Percentiles rank a stretch among this genome's conserved stretches.
Evolutionary conservation across 352 stramenopile genomes (phyloP).

Genomic region (Phytophthora cactorum): DNA sequence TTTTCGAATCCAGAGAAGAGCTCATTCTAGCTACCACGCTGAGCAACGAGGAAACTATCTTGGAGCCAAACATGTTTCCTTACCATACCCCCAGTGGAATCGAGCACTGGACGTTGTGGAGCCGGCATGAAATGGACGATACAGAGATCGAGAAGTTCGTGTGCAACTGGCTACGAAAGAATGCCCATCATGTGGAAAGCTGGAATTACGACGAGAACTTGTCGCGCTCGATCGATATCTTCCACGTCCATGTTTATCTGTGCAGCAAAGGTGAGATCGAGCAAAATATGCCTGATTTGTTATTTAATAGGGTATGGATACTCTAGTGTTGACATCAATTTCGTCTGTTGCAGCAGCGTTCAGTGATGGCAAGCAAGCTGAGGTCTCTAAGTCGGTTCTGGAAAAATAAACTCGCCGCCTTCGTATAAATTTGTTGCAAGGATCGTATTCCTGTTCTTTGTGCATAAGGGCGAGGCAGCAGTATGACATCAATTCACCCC

Average conservation of each 20-base stretch:
- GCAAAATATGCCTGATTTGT: too few relatives aligned
- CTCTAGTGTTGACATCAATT: neutral
- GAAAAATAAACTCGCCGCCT: too few relatives aligned
- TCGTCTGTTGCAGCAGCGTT: neutral
- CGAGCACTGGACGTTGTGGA: constrained; percentile 87
- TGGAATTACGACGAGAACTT: constrained; percentile 90
- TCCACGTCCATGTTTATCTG: constrained; percentile 87
- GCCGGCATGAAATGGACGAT: constrained; percentile 65
- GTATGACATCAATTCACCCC: too few relatives aligned
- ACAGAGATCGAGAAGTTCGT: constrained; percentile 80
- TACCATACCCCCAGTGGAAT: constrained; percentile 81
- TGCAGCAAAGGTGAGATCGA: neutral
- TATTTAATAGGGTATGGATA: too few relatives aligned
- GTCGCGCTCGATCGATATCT: constrained; percentile 86
- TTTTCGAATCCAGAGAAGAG: constrained; percentile 65
- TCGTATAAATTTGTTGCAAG: too few relatives aligned
- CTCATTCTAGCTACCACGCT: constrained; percentile 79
- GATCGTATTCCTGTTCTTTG: too few relatives aligned
- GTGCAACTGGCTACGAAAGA: constrained; percentile 71
- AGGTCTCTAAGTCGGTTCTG: too few relatives aligned
- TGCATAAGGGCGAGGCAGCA: too few relatives aligned
- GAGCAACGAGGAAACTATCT: constrained; percentile 55
- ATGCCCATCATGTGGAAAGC: constrained; percentile 63
- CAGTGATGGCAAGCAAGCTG: neutral
- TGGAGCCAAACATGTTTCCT: constrained; percentile 89